Evolutionary conservation across 2,329 filamentous ascomycete species (phyloP), one percentile per base, ranked within the genome.

Genomic region (Fusarium poae): DNA sequence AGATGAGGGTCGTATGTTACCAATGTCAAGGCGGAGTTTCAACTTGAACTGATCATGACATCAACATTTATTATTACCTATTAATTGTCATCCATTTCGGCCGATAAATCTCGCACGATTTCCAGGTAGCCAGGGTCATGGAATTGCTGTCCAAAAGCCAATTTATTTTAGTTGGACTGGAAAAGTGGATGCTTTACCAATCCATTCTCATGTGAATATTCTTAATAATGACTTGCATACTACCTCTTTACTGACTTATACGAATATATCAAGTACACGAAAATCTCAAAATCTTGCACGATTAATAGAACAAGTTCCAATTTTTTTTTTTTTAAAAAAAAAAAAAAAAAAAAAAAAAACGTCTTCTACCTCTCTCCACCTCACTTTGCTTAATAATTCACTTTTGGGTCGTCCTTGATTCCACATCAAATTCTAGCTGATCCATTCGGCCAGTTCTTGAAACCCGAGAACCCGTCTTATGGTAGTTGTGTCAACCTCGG

Each of bases 21-120:
- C 8, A 8, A n/a, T 40, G 34, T 35, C 32, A 37, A 65, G 45
- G 30, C 45, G 49, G 49, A 56, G 57, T 32, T 35, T 62, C 29
- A 43, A 23, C 48, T 30, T 34, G 60, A 48, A 65, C 51, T 64
- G 45, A 57, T 64, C 62, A 71, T 71, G 68, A 70, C 68, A 71
- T 71, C 68, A 71, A 67, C 62, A 58, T 48, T 56, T 25, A 7
- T 35, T 25, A n/a, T 35, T 39, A 39, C n/a, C 3, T 50, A 29
- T 51, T 27, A 15, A 40, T 20, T 39, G 13, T 50, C 23, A 50
- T 50, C 48, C 18, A 25, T 43, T 48, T 55, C 44, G 59, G 45
- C 37, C 57, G 50, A 63, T 25, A 51, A 39, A 35, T 23, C 45
- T 65, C 34, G 40, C 29, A 43, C 53, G 21, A 53, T 29, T 59